phyloP scores from a whole-genome alignment of 2,329 filamentous ascomycete species.

The Monosporascus ibericus region DNA sequence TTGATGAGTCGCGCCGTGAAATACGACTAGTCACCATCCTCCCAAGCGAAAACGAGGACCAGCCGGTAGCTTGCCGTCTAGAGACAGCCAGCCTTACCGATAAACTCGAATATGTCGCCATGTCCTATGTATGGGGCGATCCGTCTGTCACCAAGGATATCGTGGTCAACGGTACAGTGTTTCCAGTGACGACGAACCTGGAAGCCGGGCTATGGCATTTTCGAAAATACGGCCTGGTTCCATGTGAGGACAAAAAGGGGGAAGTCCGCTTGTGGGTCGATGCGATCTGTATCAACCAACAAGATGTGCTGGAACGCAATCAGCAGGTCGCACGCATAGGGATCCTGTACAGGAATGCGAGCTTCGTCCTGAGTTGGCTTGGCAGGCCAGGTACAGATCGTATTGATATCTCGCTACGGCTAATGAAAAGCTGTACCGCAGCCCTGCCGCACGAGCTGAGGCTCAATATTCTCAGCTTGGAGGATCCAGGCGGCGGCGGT shows the following conservation, averaged over 20 bases:
- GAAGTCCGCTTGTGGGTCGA: neutral
- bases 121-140: conserved; percentile 2
- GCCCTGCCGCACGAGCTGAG: neutral
- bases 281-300: neutral
- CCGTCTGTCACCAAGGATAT: neutral
- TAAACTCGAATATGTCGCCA: neutral
- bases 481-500: neutral
- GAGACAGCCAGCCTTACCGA: neutral
- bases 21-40: neutral
- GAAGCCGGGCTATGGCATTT: neutral
- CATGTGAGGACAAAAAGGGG: neutral
- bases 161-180: neutral
- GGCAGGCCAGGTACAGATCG: neutral
- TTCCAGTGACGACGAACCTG: neutral
- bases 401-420: neutral
- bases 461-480: neutral
- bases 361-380: neutral
- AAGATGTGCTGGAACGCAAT: neutral
- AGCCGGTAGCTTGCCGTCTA: neutral
- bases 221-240: neutral
- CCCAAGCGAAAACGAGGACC: neutral
- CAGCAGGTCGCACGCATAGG: neutral
- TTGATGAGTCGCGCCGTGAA: neutral
- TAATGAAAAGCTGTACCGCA: neutral
- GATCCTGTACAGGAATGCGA: neutral